Percentiles rank a stretch among this genome's conserved stretches.
Evolutionary conservation across 176 grass and related monocot genomes (phyloP).

Genomic region (Canna indica): DNA sequence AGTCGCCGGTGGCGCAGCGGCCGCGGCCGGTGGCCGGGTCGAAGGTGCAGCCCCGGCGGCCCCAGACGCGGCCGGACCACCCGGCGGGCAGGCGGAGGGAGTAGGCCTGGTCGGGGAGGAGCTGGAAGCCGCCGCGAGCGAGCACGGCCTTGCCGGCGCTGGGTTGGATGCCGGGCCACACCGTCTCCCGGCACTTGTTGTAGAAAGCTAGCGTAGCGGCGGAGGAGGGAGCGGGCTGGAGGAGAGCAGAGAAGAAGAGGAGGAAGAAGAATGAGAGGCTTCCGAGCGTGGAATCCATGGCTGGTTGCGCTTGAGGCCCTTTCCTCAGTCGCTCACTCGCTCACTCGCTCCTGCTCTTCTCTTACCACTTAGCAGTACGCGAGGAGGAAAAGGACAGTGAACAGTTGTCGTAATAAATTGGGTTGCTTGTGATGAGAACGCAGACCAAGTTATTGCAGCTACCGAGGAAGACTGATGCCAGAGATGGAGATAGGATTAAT

Average conservation of each 20-base stretch:
- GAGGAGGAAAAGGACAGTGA: too few species aligned
- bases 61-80: constrained; percentile 89
- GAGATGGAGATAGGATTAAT: background rate
- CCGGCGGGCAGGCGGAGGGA: constrained; percentile 47
- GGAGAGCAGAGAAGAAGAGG: background rate
- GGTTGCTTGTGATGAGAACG: too few species aligned
- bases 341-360: too few species aligned
- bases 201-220: constrained; percentile 64
- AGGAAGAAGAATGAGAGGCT: constrained; percentile 11
- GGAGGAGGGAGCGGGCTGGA: constrained; percentile 6
- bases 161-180: constrained; percentile 93
- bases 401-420: too few species aligned
- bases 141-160: constrained; percentile 53
- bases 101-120: constrained; percentile 32
- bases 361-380: too few species aligned
- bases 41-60: constrained; percentile 61
- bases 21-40: constrained; percentile 43
- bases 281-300: background rate
- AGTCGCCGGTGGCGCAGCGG: constrained; percentile 76
- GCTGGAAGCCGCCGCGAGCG: constrained; percentile 47
- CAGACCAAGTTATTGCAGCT: background rate
- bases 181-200: constrained; percentile 76
- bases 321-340: too few species aligned
- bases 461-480: background rate
- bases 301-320: too few species aligned